Evolutionary conservation across 78 protist species (phyloP), one percentile per base, ranked within the genome.

Genomic region (Trichosphaerium sp.): DNA sequence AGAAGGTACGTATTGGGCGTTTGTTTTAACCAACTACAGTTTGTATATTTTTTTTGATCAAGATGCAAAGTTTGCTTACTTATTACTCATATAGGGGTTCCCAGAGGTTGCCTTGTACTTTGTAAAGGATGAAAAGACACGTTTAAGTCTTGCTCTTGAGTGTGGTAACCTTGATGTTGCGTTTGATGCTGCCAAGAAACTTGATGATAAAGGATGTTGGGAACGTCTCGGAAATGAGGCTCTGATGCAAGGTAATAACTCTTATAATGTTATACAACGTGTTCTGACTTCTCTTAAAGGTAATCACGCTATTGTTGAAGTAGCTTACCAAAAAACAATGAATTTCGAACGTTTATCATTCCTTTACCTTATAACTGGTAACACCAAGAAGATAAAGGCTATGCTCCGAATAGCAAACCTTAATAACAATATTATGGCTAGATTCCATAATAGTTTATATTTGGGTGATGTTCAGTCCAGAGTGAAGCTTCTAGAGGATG

Each of bases 71-170:
- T n/a, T n/a, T n/a, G n/a, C n/a, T 58, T n/a, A 4, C 11, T 4
- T 3, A 6, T 8, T 58, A 21, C 37, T 4, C 4, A 38, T 3
- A 3, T 51, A 12, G 57, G 85, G 83, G 2, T 74, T 69, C n/a
- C 58, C 93, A 48, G 84, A 81, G 21, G 75, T 76, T 7, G 98
- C 98, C 3, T 88, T 94, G 60, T 88, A 92, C 69, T 92, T 96
- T 52, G 99, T 94, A 23, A 75, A 82, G 74, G 98, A 96, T 84
- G 88, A 74, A 32, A 55, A 78, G 40, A 80, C 88, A 8, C 79
- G 92, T 26, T 95, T 96, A 89, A 49, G 82, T n/a, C 87, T 96
- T 1, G 99, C 99, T 1, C 54, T 96, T 41, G 97, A 96, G 62
- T 92, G 97, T 61, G 98, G 97, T 31, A 88, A 94, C 78, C 71